A percentile compares a stretch with the other conserved stretches of the same genome.
Evolutionary conservation across 352 stramenopile species (phyloP).

Genomic region (Phytophthora foliorum): DNA sequence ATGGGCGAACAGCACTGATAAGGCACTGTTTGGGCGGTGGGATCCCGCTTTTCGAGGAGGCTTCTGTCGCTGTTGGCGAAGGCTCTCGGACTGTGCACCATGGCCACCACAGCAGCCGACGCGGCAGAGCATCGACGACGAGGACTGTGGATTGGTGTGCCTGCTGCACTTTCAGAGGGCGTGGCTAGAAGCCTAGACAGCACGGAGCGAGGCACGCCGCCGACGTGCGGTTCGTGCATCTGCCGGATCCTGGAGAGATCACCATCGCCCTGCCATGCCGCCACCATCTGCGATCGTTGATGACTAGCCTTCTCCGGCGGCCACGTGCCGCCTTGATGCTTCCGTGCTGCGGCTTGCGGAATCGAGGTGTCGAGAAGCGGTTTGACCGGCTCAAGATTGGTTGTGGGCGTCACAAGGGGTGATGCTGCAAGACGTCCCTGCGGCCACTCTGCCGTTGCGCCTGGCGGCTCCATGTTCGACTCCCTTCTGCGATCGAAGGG

Average conservation of each 20-base stretch:
- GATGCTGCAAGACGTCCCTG: constrained; percentile 3
- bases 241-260: constrained; percentile 25
- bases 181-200: constrained; percentile 33
- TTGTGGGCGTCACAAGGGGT: constrained; percentile 14
- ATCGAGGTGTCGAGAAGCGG: constrained; percentile 16
- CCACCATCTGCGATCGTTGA: constrained; percentile 39
- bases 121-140: constrained; percentile 46
- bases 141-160: constrained; percentile 34
- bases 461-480: constrained; percentile 35
- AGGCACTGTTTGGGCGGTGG: constrained; percentile 30
- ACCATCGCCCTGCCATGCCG: constrained; percentile 23
- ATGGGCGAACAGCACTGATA: constrained; percentile 35
- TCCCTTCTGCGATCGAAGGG: constrained; percentile 50
- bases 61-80: constrained; percentile 36
- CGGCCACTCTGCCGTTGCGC: constrained; percentile 32
- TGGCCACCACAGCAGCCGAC: constrained; percentile 35
- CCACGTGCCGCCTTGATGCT: constrained; percentile 37
- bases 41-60: constrained; percentile 28
- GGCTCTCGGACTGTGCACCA: constrained; percentile 45
- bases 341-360: constrained; percentile 16
- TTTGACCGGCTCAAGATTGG: constrained; percentile 36
- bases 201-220: constrained; percentile 38
- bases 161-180: constrained; percentile 17
- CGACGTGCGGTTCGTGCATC: constrained; percentile 41
- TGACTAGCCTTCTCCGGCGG: constrained; percentile 27